These are phyloP conservation scores for Zhuliangozyma blackwelliae DNA, from an alignment of 1,139 yeast species.

Conservation along the genomic window DNA sequence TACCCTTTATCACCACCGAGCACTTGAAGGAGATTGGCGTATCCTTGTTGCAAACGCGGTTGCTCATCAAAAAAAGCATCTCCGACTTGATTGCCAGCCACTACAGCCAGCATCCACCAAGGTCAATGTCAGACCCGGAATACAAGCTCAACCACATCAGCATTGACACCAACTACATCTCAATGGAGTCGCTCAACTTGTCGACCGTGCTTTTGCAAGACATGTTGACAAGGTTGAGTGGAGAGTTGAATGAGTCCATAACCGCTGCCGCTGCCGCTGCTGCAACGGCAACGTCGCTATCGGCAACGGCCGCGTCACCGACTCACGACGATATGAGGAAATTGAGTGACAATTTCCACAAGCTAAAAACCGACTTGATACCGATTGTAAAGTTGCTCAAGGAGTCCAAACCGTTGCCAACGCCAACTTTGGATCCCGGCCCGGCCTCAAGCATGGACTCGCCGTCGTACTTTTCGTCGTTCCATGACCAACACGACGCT, in stretches of 20 bases:
- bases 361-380: conserved; percentile 48
- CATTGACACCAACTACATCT: conserved; percentile 30
- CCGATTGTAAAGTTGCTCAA: conserved; percentile 50
- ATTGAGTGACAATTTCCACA: conserved; percentile 46
- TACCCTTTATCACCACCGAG: conserved; percentile 55
- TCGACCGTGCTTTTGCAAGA: conserved; percentile 36
- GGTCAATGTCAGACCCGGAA: conserved; percentile 27
- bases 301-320: conserved; percentile 19
- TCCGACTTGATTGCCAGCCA: conserved; percentile 40
- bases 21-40: conserved; percentile 62
- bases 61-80: conserved; percentile 46
- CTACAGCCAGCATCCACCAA: conserved; percentile 27
- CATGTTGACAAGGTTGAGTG: conserved; percentile 26
- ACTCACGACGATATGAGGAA: conserved; percentile 30
- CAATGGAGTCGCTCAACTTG: conserved; percentile 31
- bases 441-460: conserved; percentile 25
- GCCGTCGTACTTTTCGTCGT: conserved; percentile 29
- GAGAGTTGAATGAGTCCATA: conserved; percentile 12
- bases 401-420: conserved; percentile 55
- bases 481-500: conserved; percentile 9
- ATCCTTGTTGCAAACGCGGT: conserved; percentile 34
- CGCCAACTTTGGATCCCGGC: conserved; percentile 48
- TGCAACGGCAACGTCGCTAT: neutral
- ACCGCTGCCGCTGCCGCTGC: conserved; percentile 1
- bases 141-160: conserved; percentile 24